phyloP scores from a whole-genome alignment of 108 stramenopile genomes.

The Fistulifera solaris region DNA sequence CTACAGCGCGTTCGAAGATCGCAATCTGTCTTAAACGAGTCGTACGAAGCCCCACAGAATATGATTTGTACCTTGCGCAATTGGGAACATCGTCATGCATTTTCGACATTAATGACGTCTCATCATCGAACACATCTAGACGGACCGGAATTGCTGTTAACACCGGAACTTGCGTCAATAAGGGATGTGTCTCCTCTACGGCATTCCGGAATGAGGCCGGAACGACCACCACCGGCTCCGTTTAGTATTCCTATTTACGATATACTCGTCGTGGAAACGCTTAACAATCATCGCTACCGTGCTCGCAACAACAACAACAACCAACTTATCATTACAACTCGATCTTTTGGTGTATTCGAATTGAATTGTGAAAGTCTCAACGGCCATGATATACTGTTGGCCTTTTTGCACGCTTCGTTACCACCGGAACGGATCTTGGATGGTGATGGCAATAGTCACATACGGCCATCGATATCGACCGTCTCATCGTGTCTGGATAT shows the following conservation, averaged over 20 bases:
- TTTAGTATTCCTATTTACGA: constrained; percentile 1
- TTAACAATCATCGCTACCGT: too few species aligned
- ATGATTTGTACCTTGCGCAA: not conserved
- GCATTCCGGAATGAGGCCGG: not conserved
- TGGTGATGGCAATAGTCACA: not conserved
- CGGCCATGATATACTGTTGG: constrained; percentile 1
- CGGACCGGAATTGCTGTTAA: not conserved
- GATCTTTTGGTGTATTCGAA: not conserved
- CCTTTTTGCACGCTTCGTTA: constrained; percentile 1
- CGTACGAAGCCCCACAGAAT: not conserved
- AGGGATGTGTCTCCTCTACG: not conserved
- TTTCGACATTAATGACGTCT: not conserved
- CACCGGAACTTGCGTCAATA: not conserved
- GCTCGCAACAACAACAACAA: not conserved
- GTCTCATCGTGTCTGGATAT: not conserved
- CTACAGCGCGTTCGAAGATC: not conserved
- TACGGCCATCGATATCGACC: too few species aligned
- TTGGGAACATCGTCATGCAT: not conserved
- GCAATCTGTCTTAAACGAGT: not conserved
- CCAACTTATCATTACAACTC: not conserved
- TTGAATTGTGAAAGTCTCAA: not conserved
- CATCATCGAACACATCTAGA: not conserved
- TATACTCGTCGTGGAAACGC: constrained; percentile 1
- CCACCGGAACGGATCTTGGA: not conserved
- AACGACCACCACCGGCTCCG: not conserved